These are phyloP conservation scores for Phaseolus coccineus DNA, from an alignment of 331 rosid species.

Conservation along the genomic window DNA sequence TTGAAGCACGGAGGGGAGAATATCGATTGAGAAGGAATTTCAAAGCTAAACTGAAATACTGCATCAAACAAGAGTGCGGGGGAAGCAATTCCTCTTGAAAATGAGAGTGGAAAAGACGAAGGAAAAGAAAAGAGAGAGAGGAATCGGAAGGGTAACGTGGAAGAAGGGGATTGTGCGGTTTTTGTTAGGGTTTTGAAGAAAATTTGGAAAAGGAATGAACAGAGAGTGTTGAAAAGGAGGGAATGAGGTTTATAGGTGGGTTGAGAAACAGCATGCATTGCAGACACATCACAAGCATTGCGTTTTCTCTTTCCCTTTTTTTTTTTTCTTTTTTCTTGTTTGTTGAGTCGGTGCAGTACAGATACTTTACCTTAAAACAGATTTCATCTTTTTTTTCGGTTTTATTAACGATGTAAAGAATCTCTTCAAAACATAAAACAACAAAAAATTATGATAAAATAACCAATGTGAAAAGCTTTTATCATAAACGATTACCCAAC, in stretches of 20 bases:
- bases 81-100: neutral
- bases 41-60: slow-evolving; percentile 5
- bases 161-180: neutral
- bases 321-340: neutral
- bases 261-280: slow-evolving; percentile 30
- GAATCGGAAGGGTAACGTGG: neutral
- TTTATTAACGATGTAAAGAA: neutral
- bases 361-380: neutral
- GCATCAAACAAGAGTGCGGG: slow-evolving; percentile 5
- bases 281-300: too few relatives aligned
- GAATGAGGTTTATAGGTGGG: slow-evolving; percentile 33
- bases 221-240: slow-evolving; percentile 8
- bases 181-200: slow-evolving; percentile 53
- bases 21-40: slow-evolving; percentile 14
- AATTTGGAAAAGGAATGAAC: slow-evolving; percentile 4
- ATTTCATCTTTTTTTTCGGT: neutral
- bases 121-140: neutral
- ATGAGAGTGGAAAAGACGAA: slow-evolving; percentile 14
- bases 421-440: too few relatives aligned
- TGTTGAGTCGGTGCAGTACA: slow-evolving; percentile 14
- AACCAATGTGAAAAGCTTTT: neutral
- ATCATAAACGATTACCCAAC: neutral
- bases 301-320: neutral
- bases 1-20: neutral
- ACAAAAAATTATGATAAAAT: too few relatives aligned